Conservation (phyloP, 2,329 filamentous ascomycete genomes). For the Colletotrichum tropicicola region DNA sequence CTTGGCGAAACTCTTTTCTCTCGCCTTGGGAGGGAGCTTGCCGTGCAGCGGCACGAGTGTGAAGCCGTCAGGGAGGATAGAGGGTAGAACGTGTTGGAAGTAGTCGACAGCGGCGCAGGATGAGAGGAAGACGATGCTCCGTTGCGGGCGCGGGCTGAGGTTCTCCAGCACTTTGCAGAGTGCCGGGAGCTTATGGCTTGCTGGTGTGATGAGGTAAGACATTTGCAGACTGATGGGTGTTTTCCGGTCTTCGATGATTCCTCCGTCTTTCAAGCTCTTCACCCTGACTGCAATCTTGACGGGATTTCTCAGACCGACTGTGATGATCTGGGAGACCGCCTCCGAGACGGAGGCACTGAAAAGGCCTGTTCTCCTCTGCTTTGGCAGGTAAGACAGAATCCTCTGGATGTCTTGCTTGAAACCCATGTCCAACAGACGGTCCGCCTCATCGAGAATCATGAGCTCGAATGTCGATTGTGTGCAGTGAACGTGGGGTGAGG, state of each 20-base stretch:
- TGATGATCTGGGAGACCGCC: slow-evolving; percentile 90
- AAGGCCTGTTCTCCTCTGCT: slow-evolving; percentile 90
- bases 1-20: slow-evolving; percentile 85
- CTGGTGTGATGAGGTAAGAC: slow-evolving; percentile 79
- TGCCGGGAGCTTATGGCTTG: slow-evolving; percentile 82
- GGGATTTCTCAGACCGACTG: slow-evolving; percentile 91
- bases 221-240: slow-evolving; percentile 95
- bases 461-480: slow-evolving; percentile 90
- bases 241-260: slow-evolving; percentile 77
- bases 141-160: slow-evolving; percentile 79
- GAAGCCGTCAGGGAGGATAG: slow-evolving; percentile 74
- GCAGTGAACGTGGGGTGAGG: slow-evolving; percentile 87
- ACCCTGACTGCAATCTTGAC: slow-evolving; percentile 96
- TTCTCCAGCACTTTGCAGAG: slow-evolving; percentile 75
- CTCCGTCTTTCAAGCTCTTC: slow-evolving; percentile 73
- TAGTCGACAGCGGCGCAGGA: slow-evolving; percentile 97
- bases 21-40: slow-evolving; percentile 88
- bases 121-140: slow-evolving; percentile 90
- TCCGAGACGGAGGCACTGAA: slow-evolving; percentile 98
- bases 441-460: slow-evolving; percentile 93
- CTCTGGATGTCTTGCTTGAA: slow-evolving; percentile 92
- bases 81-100: slow-evolving; percentile 82
- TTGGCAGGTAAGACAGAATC: slow-evolving; percentile 85
- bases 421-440: slow-evolving; percentile 89
- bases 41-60: slow-evolving; percentile 86